Conservation (phyloP, 805 yeast genomes). For the Saccharomyces eubayanus region DNA sequence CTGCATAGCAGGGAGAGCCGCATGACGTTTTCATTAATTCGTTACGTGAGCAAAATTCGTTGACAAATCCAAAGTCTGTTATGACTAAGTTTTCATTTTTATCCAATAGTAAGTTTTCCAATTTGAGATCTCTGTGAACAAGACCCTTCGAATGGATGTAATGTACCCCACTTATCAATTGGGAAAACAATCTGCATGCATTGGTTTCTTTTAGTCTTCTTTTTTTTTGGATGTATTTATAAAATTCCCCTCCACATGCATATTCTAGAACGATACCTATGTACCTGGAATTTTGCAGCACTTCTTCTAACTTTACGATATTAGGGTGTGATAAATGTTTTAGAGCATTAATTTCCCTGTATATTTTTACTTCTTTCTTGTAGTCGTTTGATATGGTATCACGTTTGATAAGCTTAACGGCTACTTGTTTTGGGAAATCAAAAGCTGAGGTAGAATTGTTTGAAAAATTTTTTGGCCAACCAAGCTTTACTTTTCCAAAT, state of each 20-base stretch:
- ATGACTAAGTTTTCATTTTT: constrained; percentile 79
- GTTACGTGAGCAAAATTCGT: constrained; percentile 50
- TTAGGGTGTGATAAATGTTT: constrained; percentile 86
- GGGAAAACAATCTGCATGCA: constrained; percentile 87
- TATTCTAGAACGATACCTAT: constrained; percentile 94
- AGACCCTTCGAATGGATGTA: constrained; percentile 90
- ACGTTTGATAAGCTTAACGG: constrained; percentile 83
- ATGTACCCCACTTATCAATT: constrained; percentile 86
- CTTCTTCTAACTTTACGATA: constrained; percentile 86
- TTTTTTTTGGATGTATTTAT: constrained; percentile 82
- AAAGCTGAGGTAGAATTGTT: constrained; percentile 2
- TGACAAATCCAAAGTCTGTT: constrained; percentile 92
- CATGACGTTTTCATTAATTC: constrained; percentile 92
- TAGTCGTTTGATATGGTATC: constrained; percentile 81
- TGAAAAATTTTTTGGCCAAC: constrained; percentile 69
- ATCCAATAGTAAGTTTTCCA: constrained; percentile 78
- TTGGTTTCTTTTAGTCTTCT: constrained; percentile 77
- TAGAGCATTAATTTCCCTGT: constrained; percentile 86
- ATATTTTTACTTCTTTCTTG: constrained; percentile 79
- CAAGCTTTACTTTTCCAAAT: constrained; percentile 96
- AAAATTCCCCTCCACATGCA: constrained; percentile 96
- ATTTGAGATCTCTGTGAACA: constrained; percentile 82
- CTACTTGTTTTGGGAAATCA: constrained; percentile 65
- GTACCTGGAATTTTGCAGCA: constrained; percentile 85
- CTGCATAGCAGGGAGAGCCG: constrained; percentile 98